Evolutionary conservation across 345 rosid species (phyloP).

Genomic region (Mallotus nudiflorus): DNA sequence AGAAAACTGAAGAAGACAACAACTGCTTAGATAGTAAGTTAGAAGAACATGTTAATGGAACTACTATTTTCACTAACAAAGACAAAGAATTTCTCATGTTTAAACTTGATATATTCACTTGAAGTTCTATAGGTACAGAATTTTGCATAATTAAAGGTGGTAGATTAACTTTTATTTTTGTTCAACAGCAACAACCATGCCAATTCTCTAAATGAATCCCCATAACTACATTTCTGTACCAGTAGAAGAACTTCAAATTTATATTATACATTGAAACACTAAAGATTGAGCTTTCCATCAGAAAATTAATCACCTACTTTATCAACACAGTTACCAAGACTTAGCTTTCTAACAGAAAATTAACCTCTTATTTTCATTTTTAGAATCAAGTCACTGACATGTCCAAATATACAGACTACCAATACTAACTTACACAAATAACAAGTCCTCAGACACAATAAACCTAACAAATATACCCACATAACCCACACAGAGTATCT

Average conservation of each 20-base stretch:
- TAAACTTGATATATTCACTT: not conserved
- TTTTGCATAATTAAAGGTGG: too few species aligned
- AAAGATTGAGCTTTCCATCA: not conserved
- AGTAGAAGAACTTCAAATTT: not conserved
- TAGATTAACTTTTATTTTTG: too few species aligned
- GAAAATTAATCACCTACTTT: not conserved
- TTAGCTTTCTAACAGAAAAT: not conserved
- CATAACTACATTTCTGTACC: not conserved
- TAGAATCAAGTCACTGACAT: constrained; percentile 3
- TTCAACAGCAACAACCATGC: too few species aligned
- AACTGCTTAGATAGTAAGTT: not conserved
- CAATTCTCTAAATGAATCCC: too few species aligned
- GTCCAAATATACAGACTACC: constrained; percentile 20
- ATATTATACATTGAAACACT: too few species aligned
- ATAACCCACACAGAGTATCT: constrained; percentile 29
- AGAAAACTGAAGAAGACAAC: not conserved
- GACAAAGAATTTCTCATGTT: not conserved
- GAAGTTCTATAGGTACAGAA: too few species aligned
- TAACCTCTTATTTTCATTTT: constrained; percentile 13
- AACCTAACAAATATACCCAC: constrained; percentile 23
- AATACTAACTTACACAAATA: constrained; percentile 13
- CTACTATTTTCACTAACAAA: not conserved
- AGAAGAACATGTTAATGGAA: not conserved
- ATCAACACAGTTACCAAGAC: not conserved
- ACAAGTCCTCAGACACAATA: not conserved